Conservation (phyloP, 768 basidiomycete species). For the Tricholoma terreum region DNA sequence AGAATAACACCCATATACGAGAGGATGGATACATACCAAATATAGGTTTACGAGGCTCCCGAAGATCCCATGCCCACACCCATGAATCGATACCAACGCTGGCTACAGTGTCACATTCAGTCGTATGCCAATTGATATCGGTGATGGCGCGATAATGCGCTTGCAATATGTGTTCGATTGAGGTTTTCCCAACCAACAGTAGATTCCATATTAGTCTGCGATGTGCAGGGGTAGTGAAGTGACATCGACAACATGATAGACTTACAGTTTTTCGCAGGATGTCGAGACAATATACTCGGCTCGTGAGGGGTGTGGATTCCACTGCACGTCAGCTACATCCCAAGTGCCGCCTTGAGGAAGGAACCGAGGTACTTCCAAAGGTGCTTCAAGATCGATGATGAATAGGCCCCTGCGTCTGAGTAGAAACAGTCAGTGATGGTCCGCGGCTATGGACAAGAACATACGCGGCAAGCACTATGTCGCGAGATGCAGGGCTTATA, state of each 20-base stretch:
- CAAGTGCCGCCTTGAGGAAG: conserved; percentile 95
- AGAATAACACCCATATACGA: background rate
- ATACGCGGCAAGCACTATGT: conserved; percentile 88
- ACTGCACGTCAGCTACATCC: conserved; percentile 92
- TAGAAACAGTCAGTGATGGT: background rate
- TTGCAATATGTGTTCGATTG: conserved; percentile 80
- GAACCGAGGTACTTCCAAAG: conserved; percentile 85
- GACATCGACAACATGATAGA: conserved; percentile 2
- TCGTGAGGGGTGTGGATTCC: conserved; percentile 80
- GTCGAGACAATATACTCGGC: conserved; percentile 86
- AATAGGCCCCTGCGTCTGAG: conserved; percentile 81
- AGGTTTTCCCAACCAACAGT: conserved; percentile 64
- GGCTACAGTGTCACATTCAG: conserved; percentile 79
- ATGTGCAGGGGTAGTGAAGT: background rate
- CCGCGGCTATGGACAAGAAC: background rate
- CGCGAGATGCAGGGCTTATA: conserved; percentile 84
- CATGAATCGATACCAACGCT: conserved; percentile 94
- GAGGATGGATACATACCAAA: conserved; percentile 50
- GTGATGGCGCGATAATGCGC: conserved; percentile 95
- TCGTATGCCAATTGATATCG: conserved; percentile 96
- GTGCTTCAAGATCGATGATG: conserved; percentile 90
- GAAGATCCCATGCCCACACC: conserved; percentile 92
- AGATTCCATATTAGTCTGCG: conserved; percentile 91
- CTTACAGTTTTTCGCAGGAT: conserved; percentile 83
- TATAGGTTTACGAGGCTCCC: conserved; percentile 64